A percentile compares a stretch with the other conserved stretches of the same genome.
phyloP scores from a whole-genome alignment of 306 rosid species.

The Fragaria iinumae region DNA sequence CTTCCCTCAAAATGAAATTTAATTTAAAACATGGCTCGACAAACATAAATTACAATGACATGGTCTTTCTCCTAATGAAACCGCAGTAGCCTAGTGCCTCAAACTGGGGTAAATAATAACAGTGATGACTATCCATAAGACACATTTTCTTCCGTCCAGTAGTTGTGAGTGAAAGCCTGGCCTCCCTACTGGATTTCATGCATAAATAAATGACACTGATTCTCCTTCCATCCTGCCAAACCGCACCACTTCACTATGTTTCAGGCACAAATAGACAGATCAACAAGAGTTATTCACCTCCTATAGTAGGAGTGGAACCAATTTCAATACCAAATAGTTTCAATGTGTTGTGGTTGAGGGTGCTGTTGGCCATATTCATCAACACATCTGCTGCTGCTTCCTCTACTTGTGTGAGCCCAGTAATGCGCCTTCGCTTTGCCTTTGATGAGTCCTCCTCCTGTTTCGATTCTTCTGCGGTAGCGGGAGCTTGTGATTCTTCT shows the following conservation, averaged over 20 bases:
- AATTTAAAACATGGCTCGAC: background rate
- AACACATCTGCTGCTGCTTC: constrained; percentile 11
- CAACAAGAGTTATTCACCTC: background rate
- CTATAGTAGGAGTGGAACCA: background rate
- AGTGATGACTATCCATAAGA: background rate
- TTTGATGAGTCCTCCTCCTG: background rate
- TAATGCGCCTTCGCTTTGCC: background rate
- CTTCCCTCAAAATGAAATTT: background rate
- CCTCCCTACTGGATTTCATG: background rate
- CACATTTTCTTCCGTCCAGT: background rate
- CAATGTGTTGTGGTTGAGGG: background rate
- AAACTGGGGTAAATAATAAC: background rate
- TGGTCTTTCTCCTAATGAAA: background rate
- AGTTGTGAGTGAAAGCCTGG: background rate
- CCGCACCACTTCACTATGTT: background rate
- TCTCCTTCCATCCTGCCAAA: background rate
- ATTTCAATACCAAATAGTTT: constrained; percentile 8
- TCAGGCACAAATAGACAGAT: background rate
- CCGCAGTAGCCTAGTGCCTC: background rate
- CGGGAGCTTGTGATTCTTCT: background rate
- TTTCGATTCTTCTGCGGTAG: background rate
- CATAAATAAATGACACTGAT: background rate
- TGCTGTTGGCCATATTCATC: constrained; percentile 7
- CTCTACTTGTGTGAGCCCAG: background rate
- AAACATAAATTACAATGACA: constrained; percentile 1